Conservation (phyloP, 2,329 filamentous ascomycete species). For the Byssothecium circinans region DNA sequence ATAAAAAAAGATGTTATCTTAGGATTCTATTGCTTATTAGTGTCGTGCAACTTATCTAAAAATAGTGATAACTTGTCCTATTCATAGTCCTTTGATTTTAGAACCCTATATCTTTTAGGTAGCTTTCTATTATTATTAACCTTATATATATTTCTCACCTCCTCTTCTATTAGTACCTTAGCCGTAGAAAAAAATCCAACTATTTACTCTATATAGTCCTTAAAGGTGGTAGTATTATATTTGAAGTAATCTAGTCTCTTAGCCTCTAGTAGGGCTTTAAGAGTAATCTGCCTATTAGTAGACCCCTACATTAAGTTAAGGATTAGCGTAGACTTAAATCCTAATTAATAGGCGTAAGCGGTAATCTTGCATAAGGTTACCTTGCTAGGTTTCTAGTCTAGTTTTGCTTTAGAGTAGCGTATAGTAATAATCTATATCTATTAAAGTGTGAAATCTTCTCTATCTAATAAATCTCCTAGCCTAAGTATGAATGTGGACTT, state of each 20-base stretch:
- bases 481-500: slow-evolving; percentile 4
- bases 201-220: slow-evolving; percentile 4
- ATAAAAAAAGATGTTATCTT: slow-evolving; percentile 26
- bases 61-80: slow-evolving; percentile 11
- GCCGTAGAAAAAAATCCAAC: slow-evolving; percentile 6
- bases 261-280: slow-evolving; percentile 14
- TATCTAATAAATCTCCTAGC: slow-evolving; percentile 4
- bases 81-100: slow-evolving; percentile 6
- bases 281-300: slow-evolving; percentile 13
- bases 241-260: slow-evolving; percentile 10
- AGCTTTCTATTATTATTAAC: slow-evolving; percentile 6
- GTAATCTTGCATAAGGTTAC: slow-evolving; percentile 10
- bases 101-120: slow-evolving; percentile 9
- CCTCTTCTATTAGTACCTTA: slow-evolving; percentile 3
- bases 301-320: slow-evolving; percentile 8
- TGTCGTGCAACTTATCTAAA: slow-evolving; percentile 18
- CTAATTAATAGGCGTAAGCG: slow-evolving; percentile 8
- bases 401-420: slow-evolving; percentile 10
- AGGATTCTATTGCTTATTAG: slow-evolving; percentile 9
- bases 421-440: slow-evolving; percentile 11
- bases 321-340: slow-evolving; percentile 9
- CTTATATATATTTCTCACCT: slow-evolving; percentile 2
- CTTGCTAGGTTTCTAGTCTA: slow-evolving; percentile 8
- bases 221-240: slow-evolving; percentile 12
- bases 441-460: slow-evolving; percentile 5